These are phyloP conservation scores for Calocera viscosa DNA, from an alignment of 768 basidiomycete genomes.

Conservation along the genomic window DNA sequence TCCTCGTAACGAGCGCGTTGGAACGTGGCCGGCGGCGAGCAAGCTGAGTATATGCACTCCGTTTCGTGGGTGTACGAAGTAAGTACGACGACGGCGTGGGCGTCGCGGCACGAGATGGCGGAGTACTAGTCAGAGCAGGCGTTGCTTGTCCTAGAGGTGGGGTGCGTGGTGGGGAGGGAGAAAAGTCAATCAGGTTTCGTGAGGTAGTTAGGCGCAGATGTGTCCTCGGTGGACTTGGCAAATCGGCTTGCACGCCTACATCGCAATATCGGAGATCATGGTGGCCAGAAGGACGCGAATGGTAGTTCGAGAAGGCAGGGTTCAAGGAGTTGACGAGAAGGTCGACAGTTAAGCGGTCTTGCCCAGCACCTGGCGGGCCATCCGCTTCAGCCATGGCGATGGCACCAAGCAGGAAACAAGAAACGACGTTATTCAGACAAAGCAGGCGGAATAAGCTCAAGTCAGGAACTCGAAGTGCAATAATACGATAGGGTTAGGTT, in stretches of 20 bases:
- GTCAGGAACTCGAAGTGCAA: not conserved
- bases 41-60: not conserved
- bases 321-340: not conserved
- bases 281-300: not conserved
- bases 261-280: not conserved
- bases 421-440: not conserved
- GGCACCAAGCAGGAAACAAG: not conserved
- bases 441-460: not conserved
- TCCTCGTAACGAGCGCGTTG: not conserved
- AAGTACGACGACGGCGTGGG: not conserved
- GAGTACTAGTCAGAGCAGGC: not conserved
- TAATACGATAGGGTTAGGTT: not conserved
- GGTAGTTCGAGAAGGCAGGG: not conserved
- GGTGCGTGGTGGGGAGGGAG: not conserved
- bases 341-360: not conserved
- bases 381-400: not conserved
- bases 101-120: not conserved
- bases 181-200: not conserved
- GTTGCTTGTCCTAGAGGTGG: not conserved
- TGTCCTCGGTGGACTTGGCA: not conserved
- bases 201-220: not conserved
- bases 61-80: conserved; percentile 1
- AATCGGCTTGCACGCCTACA: not conserved
- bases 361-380: not conserved
- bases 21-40: not conserved